Evolutionary conservation across 129 eudicot genomes (phyloP).

Genomic region (Pulicaria dysenterica): DNA sequence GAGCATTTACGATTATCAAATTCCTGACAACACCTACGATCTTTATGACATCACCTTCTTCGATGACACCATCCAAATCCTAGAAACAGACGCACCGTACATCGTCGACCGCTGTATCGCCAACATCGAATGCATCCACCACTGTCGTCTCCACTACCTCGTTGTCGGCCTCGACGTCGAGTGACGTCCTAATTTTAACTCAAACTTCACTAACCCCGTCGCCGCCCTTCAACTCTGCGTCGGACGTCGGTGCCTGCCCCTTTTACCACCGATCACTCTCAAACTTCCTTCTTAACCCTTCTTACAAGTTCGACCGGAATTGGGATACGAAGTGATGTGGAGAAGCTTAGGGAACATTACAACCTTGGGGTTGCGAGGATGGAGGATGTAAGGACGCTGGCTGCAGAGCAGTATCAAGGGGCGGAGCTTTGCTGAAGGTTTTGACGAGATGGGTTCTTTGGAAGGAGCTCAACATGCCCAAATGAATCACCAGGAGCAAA

Average conservation of each 20-base stretch:
- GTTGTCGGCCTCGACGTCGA: conserved; percentile 43
- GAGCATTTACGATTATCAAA: background rate
- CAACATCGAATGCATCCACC: conserved; percentile 5
- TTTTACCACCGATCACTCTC: conserved; percentile 1
- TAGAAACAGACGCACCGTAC: conserved; percentile 27
- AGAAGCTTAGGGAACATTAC: conserved; percentile 37
- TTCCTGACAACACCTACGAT: conserved; percentile 20
- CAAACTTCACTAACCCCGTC: conserved; percentile 9
- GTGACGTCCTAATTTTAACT: conserved; percentile 28
- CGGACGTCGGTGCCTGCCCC: conserved; percentile 23
- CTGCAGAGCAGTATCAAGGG: conserved; percentile 30
- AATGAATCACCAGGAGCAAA: conserved; percentile 44
- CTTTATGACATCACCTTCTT: conserved; percentile 29
- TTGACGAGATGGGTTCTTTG: conserved; percentile 43
- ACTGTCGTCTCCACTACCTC: conserved; percentile 19
- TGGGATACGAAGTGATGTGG: conserved; percentile 40
- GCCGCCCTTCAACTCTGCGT: conserved; percentile 34
- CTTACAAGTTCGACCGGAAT: conserved; percentile 38
- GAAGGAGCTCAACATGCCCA: conserved; percentile 50
- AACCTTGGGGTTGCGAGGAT: conserved; percentile 19
- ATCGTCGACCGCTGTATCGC: conserved; percentile 25
- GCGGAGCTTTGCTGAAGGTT: conserved; percentile 32
- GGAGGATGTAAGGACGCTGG: conserved; percentile 43
- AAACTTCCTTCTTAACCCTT: conserved; percentile 21
- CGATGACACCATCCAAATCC: conserved; percentile 16